Base-by-base conservation (phyloP, 192 early-diverging fungal genomes). In the Borealophlyctis nickersoniae region DNA sequence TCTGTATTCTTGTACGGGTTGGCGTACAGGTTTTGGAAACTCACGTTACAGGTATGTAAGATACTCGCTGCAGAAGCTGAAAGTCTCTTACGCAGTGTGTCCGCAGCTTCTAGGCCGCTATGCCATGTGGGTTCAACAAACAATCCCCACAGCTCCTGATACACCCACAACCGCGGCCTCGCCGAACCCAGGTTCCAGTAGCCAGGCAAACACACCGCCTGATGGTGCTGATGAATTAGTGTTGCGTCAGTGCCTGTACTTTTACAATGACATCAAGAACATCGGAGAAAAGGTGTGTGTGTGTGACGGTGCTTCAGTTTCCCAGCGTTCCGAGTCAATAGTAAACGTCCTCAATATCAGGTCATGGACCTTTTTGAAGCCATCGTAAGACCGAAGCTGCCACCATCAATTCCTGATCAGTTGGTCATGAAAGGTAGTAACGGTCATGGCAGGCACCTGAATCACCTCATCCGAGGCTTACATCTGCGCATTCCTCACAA, bases 21-120 rank as follows among this genome's bases (percentile, higher is more conserved):
- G 34, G 49, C 32, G 48, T 66, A 57, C 45, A 63, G 60, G 30
- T 80, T 73, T 56, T 80, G 71, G 74, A 63, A 68, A 60, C 66
- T 74, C 49, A 72, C 73, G 60, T 56, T 75, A 30, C 73, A 75
- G 52, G 64, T 74, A 56, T 2, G 4, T 51, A 26, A 23, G 5
- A 60, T 60, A 23, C 3, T 16, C 23, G 9, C 4, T 24, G 33
- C 58, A 58, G 14, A 5, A 34, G 26, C 4, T 57, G 56, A 32
- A 29, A n/a, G n/a, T n/a, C n/a, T n/a, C n/a, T n/a, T n/a, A n/a
- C n/a, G n/a, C n/a, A n/a, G n/a, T n/a, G n/a, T n/a, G 29, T 3
- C 27, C 31, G 24, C 19, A 67, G 66, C 51, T 69, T 9, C 2
- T 70, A 14, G 61, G 55, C 11, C 68, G 68, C 13, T 70, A 70